These are phyloP conservation scores for Collybia nuda DNA, from an alignment of 768 basidiomycete genomes.

Conservation along the genomic window DNA sequence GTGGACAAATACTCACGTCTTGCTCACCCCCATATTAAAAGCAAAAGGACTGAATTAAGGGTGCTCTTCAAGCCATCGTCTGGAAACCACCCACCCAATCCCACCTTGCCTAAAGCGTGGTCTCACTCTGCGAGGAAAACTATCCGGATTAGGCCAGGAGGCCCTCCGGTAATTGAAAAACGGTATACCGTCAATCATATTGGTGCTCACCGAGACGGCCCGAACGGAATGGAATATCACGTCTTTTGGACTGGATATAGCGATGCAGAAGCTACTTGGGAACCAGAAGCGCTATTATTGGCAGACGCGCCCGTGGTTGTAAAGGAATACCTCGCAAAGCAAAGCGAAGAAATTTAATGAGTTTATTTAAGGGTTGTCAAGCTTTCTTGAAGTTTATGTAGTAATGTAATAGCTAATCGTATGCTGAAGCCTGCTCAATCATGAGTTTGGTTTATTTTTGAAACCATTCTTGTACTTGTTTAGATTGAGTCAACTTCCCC, in stretches of 20 bases:
- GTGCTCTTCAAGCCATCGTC: constrained; percentile 34
- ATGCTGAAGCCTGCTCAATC: too few species aligned
- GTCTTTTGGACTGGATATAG: constrained; percentile 61
- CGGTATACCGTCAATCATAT: constrained; percentile 41
- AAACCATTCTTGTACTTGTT: neutral
- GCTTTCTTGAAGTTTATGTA: too few species aligned
- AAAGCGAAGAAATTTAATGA: neutral
- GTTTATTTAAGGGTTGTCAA: too few species aligned
- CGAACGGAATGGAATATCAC: constrained; percentile 38
- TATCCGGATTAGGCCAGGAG: constrained; percentile 38
- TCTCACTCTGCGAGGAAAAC: constrained; percentile 38
- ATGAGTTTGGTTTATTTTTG: too few species aligned
- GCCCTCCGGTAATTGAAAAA: constrained; percentile 38
- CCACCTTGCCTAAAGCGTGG: constrained; percentile 58
- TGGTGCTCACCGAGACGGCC: constrained; percentile 31
- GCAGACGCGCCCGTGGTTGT: constrained; percentile 50
- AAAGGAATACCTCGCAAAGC: constrained; percentile 34
- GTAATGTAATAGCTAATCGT: too few species aligned
- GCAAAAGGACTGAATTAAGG: constrained; percentile 36
- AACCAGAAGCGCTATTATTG: constrained; percentile 42
- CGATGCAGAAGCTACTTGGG: constrained; percentile 56
- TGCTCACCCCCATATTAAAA: constrained; percentile 47
- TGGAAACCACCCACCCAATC: constrained; percentile 20
- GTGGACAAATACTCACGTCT: constrained; percentile 74
- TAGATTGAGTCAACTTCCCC: neutral